Conservation (phyloP, 2,329 filamentous ascomycete species). For the Pseudopyrenochaeta lycopersici region DNA sequence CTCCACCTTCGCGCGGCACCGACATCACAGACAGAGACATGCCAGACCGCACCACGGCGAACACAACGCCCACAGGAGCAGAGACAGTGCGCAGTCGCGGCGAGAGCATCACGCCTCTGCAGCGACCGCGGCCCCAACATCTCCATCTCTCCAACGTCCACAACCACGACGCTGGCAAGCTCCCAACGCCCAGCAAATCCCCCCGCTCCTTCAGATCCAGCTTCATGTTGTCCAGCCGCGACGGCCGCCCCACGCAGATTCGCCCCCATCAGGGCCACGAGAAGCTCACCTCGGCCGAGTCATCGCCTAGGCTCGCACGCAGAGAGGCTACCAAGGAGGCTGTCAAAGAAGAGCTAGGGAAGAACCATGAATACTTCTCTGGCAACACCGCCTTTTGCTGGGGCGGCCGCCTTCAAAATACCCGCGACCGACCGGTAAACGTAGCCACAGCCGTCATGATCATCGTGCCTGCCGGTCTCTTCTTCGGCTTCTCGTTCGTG, state of each 20-base stretch:
- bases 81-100: constrained; percentile 70
- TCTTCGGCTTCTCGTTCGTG: constrained; percentile 80
- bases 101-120: constrained; percentile 82
- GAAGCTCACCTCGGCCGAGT: constrained; percentile 82
- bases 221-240: constrained; percentile 71
- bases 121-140: constrained; percentile 65
- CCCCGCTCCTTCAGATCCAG: constrained; percentile 79
- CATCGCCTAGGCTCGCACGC: constrained; percentile 71
- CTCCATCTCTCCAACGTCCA: constrained; percentile 69
- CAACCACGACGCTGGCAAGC: constrained; percentile 61
- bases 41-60: constrained; percentile 75
- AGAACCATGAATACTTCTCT: constrained; percentile 90
- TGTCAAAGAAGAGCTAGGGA: constrained; percentile 62
- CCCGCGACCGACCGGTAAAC: constrained; percentile 86
- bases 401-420: constrained; percentile 87
- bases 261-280: constrained; percentile 70
- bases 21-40: constrained; percentile 80
- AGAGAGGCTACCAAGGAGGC: constrained; percentile 53
- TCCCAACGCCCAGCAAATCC: constrained; percentile 72
- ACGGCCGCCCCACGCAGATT: constrained; percentile 59
- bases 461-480: constrained; percentile 80
- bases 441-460: constrained; percentile 83
- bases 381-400: constrained; percentile 93
- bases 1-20: constrained; percentile 77
- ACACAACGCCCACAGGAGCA: constrained; percentile 73